phyloP scores from a whole-genome alignment of 2,329 filamentous ascomycete genomes.

The Monosporascus cannonballus region DNA sequence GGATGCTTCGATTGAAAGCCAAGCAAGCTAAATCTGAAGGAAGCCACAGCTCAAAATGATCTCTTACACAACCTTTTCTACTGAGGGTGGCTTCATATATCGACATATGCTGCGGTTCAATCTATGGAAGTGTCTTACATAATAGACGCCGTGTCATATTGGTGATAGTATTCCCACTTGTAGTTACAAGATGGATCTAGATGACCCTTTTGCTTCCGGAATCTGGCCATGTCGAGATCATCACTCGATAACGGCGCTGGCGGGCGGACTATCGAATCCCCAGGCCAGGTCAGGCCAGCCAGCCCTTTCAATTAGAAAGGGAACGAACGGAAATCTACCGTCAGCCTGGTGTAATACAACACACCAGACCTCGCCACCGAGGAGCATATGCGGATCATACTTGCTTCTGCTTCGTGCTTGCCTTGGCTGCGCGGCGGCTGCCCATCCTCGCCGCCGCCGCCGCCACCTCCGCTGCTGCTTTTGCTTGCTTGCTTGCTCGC shows the following conservation, averaged over 20 bases:
- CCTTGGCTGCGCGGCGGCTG: slow-evolving; percentile 17
- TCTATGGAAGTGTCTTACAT: background rate
- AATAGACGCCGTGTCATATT: background rate
- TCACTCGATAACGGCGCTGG: background rate
- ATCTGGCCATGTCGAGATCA: background rate
- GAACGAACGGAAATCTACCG: background rate
- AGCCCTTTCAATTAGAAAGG: background rate
- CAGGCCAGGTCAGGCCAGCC: background rate
- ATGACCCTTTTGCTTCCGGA: background rate
- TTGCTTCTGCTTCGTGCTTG: slow-evolving; percentile 30
- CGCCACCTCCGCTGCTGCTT: background rate
- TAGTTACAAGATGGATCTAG: background rate
- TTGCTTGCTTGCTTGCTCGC: background rate
- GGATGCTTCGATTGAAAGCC: too few relatives aligned
- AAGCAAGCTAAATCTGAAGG: background rate
- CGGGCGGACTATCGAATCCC: background rate
- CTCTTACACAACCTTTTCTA: background rate
- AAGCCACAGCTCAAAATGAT: background rate
- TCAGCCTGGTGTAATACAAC: slow-evolving; percentile 10
- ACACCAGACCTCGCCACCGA: slow-evolving; percentile 17
- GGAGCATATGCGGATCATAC: slow-evolving; percentile 37
- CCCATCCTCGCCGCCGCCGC: background rate
- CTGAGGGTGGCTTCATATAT: background rate
- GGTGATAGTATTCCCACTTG: background rate
- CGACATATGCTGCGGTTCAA: background rate